Evolutionary conservation across 1,284 basidiomycete genomes (phyloP), one percentile per base, ranked within the genome.

Genomic region (Moesziomyces sp.): DNA sequence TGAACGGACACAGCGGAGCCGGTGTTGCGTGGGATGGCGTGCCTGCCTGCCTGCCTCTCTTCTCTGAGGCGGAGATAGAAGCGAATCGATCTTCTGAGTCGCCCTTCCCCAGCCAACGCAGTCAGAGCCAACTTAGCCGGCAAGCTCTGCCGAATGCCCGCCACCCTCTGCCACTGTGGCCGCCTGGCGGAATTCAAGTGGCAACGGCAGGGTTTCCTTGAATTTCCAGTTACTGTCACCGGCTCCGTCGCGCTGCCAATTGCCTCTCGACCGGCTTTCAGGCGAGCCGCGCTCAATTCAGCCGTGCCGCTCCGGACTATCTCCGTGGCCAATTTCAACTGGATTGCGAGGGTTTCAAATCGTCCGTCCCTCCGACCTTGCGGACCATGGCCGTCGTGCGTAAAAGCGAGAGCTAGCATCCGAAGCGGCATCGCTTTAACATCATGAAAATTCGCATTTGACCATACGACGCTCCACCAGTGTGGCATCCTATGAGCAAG

Each of bases 71-170:
- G 55, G 42, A 35, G 50, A 51, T 66, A 49, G 63, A 66, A 66
- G 57, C 63, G 21, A 26, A 59, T 66, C 52, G 63, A 66, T 66
- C 63, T 66, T 66, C 63, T 66, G 19, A 51, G 45, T 46, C 13
- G 13, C 45, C 23, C 14, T 28, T 26, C 21, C 45, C 26, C 26
- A 28, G 26, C 6, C 5, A 28, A 28, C 26, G 5, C 30, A 46
- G 45, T 28, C 45, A 26, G 11, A 4, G 6, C 38, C 38, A 3
- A n/a, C 38, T 18, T 7, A 40, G 18, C 38, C 38, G 38, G 38
- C 18, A 40, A 40, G 1, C 14, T 18, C 16, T 18, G 38, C 38
- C 38, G 38, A 40, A 40, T 5, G 18, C 16, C 16, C 38, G 38
- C 30, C 30, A 34, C 30, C 30, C 30, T 34, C 10, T 13, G 10